Conservation (phyloP, 768 basidiomycete species). For the Paxillus involutus region DNA sequence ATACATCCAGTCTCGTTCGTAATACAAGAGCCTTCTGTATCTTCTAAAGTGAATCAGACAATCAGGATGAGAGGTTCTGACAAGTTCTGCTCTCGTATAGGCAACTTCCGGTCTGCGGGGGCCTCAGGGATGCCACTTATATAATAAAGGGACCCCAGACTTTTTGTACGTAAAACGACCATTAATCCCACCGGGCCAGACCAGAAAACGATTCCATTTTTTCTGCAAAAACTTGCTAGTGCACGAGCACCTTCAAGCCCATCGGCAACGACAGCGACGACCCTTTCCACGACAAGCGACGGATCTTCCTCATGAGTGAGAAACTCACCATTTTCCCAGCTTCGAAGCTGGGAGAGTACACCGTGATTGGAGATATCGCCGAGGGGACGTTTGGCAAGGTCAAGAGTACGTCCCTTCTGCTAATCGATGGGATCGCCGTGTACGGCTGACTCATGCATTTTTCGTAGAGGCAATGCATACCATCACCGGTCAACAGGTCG, state of each 20-base stretch:
- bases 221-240: constrained; percentile 7
- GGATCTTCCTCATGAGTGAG: constrained; percentile 27
- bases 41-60: not conserved
- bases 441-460: constrained; percentile 12
- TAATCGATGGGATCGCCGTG: constrained; percentile 14
- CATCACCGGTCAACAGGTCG: constrained; percentile 92
- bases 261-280: constrained; percentile 7
- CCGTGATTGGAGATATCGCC: constrained; percentile 83
- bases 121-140: constrained; percentile 2
- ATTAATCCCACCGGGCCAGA: constrained; percentile 8
- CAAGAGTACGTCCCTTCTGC: constrained; percentile 72
- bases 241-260: not conserved
- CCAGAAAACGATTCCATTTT: constrained; percentile 25
- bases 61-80: not conserved
- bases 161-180: constrained; percentile 16
- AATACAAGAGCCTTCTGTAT: not conserved
- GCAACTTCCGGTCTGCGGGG: constrained; percentile 10
- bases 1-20: too few species aligned
- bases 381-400: constrained; percentile 99
- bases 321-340: constrained; percentile 44
- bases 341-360: constrained; percentile 89
- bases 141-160: constrained; percentile 23
- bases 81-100: too few species aligned
- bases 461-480: constrained; percentile 86
- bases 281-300: constrained; percentile 12